These are phyloP conservation scores for Gossypium aridum DNA, from an alignment of 441 rosid genomes.

Conservation along the genomic window DNA sequence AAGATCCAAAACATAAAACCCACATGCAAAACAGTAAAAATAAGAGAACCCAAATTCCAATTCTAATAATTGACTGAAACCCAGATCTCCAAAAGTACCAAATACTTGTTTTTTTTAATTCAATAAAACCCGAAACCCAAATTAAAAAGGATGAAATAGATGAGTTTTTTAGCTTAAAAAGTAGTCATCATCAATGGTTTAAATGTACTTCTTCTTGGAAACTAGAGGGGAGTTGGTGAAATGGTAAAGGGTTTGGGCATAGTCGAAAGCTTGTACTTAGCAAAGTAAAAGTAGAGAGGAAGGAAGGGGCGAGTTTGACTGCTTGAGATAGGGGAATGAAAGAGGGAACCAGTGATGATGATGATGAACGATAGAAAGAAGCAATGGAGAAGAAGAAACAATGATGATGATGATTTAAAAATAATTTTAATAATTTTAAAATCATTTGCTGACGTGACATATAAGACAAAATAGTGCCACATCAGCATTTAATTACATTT, in stretches of 20 bases:
- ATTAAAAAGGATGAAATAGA: background rate
- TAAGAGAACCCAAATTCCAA: slow-evolving; percentile 12
- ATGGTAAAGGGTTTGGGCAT: slow-evolving; percentile 36
- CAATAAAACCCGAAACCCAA: background rate
- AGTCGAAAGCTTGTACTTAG: background rate
- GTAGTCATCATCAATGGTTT: slow-evolving; percentile 93
- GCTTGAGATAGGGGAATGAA: background rate
- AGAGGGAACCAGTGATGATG: background rate
- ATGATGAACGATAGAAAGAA: too few relatives aligned
- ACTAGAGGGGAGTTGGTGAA: slow-evolving; percentile 37
- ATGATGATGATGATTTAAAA: too few relatives aligned
- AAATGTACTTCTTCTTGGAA: slow-evolving; percentile 94
- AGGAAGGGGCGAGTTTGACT: background rate
- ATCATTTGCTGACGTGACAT: too few relatives aligned
- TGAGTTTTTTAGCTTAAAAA: slow-evolving; percentile 44
- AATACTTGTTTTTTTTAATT: too few relatives aligned
- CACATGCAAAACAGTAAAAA: background rate
- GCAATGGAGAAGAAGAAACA: too few relatives aligned
- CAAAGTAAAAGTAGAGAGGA: background rate
- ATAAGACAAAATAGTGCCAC: too few relatives aligned
- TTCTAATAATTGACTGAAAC: background rate
- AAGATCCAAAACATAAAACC: background rate
- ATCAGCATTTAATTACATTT: too few relatives aligned
- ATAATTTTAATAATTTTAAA: too few relatives aligned
- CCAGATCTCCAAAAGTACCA: background rate